Base-by-base conservation (phyloP, 371 early-diverging fungal genomes). In the Haplosporangium sp. region DNA sequence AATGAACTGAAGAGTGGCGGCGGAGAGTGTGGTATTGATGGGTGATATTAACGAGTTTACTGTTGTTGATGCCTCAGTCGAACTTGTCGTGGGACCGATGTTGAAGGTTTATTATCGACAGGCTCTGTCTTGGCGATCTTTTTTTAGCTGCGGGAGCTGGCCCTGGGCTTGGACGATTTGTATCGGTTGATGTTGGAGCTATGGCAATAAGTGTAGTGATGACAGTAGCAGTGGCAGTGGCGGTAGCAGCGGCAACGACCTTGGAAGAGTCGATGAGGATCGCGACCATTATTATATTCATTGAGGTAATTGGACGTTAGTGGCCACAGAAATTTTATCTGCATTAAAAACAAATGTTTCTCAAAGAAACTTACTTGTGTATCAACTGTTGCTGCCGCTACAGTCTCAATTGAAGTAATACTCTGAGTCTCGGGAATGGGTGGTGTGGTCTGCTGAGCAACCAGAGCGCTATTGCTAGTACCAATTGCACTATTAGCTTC, bases 1-100 rank as follows among this genome's bases (percentile, higher is more conserved):
- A 15, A 79, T 58, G 44, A 79, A 79, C 20, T 79, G 79, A 13
- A 79, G 67, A 1, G 79, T 79, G 6, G 71, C 81, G n/a, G 81
- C 69, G 13, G 81, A 74, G 9, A 81, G 68, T 5, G 81, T 74
- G 1, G 81, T 79, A 55, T 70, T 73, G 55, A 61, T 52, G n/a
- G 76, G 71, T 58, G n/a, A 27, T 63, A 40, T 3, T 45, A 35
- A 35, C 11, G 47, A 35, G 17, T 27, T 34, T 42, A 20, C 40
- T 35, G 37, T 3, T 61, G 38, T 45, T 7, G 59, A 37, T 19
- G 50, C 19, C 15, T 61, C 15, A 8, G 52, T 45, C 6, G 69
- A 27, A 27, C 27, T 13, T 44, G 44, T 44, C 44, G 44, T 44
- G 44, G 2, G 8, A 13, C 13, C 44, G 44, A 1, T 44, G 44